Conservation (phyloP, 1,284 basidiomycete species). For the Thelephora terrestris region DNA sequence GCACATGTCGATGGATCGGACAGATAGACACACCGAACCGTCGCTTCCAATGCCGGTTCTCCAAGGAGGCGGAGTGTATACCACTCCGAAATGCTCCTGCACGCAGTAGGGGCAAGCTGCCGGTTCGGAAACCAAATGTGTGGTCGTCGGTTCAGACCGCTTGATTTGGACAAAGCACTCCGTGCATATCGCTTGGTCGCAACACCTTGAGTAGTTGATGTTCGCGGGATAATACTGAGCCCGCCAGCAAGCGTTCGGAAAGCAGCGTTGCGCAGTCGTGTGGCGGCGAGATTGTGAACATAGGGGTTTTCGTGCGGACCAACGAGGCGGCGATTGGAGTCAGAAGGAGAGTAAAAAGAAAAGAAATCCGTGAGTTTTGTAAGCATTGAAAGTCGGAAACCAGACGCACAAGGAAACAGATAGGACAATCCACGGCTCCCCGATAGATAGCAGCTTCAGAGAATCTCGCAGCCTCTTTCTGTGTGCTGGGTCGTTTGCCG, state of each 20-base stretch:
- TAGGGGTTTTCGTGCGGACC: too few species aligned
- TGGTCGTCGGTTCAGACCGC: conserved; percentile 85
- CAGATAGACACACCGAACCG: conserved; percentile 39
- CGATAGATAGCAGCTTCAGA: conserved; percentile 75
- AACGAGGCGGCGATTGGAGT: too few species aligned
- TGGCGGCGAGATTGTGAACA: too few species aligned
- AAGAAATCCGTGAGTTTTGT: conserved; percentile 2
- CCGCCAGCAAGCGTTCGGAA: too few species aligned
- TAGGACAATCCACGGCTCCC: conserved; percentile 94
- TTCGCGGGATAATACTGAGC: conserved; percentile 84
- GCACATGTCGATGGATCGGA: neutral
- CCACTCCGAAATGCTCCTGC: conserved; percentile 91
- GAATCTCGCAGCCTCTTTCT: conserved; percentile 46
- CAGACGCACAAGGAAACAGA: conserved; percentile 88
- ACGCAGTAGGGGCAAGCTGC: conserved; percentile 97
- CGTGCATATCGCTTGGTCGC: conserved; percentile 96
- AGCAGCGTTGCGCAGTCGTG: too few species aligned
- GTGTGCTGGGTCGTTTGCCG: conserved; percentile 35
- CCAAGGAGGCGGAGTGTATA: conserved; percentile 81
- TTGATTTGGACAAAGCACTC: conserved; percentile 99
- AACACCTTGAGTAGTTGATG: conserved; percentile 95
- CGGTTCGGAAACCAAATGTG: conserved; percentile 87
- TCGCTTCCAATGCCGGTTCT: conserved; percentile 66
- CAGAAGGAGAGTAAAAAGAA: conserved; percentile 4
- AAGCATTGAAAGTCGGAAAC: conserved; percentile 9